Base-by-base conservation (phyloP, 768 basidiomycete species). In the Leccinum uliginosum region DNA sequence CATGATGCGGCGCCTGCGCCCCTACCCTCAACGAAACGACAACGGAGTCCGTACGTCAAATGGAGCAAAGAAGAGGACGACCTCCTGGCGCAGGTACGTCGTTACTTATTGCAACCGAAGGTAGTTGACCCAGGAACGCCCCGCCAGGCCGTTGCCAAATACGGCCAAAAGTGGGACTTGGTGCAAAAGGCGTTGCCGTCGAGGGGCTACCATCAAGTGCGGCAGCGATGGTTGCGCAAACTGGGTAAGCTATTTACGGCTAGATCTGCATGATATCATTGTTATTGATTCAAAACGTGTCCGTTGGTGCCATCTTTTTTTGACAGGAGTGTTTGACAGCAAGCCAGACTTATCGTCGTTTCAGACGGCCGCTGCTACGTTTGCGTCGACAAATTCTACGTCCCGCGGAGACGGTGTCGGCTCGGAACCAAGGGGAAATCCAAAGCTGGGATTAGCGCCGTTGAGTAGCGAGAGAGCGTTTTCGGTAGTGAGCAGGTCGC, bases 21-120 rank as follows among this genome's bases (percentile, higher is more conserved):
- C 6, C 65, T 63, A 17, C 66, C 64, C 23, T 59, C 72, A n/a
- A 60, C 54, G 15, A 74, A 70, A 53, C 67, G 75, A 49, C 70
- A 69, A 44, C 65, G 74, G 30, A 76, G 73, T 55, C 74, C 76
- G 9, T 77, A 77, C 53, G 63, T 74, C 50, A 76, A 76, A 50
- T 76, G 76, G 75, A 77, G 67, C 23, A 76, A 72, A 51, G 75
- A 76, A 54, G 76, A 76, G 51, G 76, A 76, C 38, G 75, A 75
- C 21, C 63, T 76, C 2, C 64, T 77, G 17, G 66, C 73, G 6
- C 72, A 76, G 62, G 76, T 75, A 51, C 8, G 65, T 54, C 24
- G 3, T 51, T 35, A 4, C 44, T 34, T 2, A 3, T 43, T 32
- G 45, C 3, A 32, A 44, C 5, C 6, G 8, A 21, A 14, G 6